Evolutionary conservation across 1,284 basidiomycete species (phyloP).

Genomic region (Austropuccinia psidii): DNA sequence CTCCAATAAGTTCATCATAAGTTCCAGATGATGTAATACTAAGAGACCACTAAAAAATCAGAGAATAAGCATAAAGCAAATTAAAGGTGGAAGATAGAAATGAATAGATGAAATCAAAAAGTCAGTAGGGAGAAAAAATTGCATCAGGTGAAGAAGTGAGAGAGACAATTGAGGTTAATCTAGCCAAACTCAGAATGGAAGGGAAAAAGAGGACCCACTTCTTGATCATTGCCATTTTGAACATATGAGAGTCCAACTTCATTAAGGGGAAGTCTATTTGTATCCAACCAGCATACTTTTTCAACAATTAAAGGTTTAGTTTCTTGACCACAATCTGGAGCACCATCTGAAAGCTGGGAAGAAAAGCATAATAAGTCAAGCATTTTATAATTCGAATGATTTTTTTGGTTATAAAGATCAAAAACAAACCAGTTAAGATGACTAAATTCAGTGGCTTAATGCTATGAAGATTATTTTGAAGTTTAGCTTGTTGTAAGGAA

Average conservation of each 20-base stretch:
- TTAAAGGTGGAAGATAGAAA: too few species aligned
- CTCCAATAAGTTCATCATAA: slow-evolving; percentile 67
- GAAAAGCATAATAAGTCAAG: neutral
- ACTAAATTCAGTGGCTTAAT: slow-evolving; percentile 40
- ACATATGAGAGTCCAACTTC: slow-evolving; percentile 39
- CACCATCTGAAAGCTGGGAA: slow-evolving; percentile 1
- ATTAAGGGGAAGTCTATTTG: slow-evolving; percentile 10
- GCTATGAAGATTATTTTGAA: slow-evolving; percentile 19
- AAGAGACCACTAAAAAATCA: too few species aligned
- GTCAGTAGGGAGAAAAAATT: too few species aligned
- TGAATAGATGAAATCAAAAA: too few species aligned
- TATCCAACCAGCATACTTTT: slow-evolving; percentile 12
- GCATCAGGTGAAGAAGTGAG: too few species aligned
- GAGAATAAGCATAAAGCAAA: too few species aligned
- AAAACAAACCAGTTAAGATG: slow-evolving; percentile 38
- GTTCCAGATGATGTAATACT: slow-evolving; percentile 55
- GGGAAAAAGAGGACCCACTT: slow-evolving; percentile 38
- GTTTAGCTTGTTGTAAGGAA: slow-evolving; percentile 36
- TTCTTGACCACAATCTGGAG: slow-evolving; percentile 29
- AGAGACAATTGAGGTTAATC: too few species aligned
- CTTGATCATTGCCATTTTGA: slow-evolving; percentile 38
- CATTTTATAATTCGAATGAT: too few species aligned
- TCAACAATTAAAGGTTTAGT: slow-evolving; percentile 28
- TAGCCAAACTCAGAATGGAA: too few species aligned
- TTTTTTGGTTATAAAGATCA: too few species aligned